phyloP scores from a whole-genome alignment of 1,284 basidiomycete species.

The Puccinia triticina region DNA sequence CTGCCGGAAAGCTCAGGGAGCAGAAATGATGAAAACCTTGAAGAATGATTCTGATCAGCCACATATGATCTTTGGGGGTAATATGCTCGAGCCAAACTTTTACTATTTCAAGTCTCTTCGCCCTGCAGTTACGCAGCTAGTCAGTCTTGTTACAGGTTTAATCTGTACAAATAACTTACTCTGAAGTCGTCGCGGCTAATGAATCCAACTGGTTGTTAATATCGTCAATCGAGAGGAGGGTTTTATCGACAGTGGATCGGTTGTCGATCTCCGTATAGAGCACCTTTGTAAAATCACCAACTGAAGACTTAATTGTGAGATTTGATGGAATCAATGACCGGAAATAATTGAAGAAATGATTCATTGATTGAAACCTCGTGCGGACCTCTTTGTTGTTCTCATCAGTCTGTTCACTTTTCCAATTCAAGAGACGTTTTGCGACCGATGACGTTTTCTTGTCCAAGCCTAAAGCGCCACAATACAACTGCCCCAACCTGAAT shows the following conservation, averaged over 20 bases:
- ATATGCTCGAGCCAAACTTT: constrained; percentile 74
- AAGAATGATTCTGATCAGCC: constrained; percentile 88
- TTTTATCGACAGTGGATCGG: constrained; percentile 78
- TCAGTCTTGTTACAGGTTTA: background rate
- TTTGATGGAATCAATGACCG: background rate
- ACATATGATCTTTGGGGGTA: constrained; percentile 80
- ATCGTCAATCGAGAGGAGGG: constrained; percentile 74
- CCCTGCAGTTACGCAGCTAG: constrained; percentile 63
- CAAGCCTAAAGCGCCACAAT: constrained; percentile 82
- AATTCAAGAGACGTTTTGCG: constrained; percentile 77
- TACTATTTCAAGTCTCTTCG: constrained; percentile 73
- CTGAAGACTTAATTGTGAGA: constrained; percentile 33
- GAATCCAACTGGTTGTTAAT: constrained; percentile 78
- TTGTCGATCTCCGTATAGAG: constrained; percentile 80
- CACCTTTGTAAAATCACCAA: constrained; percentile 83
- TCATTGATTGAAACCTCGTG: background rate
- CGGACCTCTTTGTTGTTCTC: constrained; percentile 61
- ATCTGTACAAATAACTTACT: constrained; percentile 65
- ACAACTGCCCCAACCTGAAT: constrained; percentile 82
- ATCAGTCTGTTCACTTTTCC: constrained; percentile 79
- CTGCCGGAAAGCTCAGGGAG: background rate
- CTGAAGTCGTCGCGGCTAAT: constrained; percentile 67
- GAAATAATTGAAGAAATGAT: background rate
- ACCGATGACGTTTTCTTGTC: constrained; percentile 72
- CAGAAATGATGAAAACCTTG: constrained; percentile 68